phyloP scores from a whole-genome alignment of 2,329 filamentous ascomycete genomes.

The Colletotrichum sansevieriae region DNA sequence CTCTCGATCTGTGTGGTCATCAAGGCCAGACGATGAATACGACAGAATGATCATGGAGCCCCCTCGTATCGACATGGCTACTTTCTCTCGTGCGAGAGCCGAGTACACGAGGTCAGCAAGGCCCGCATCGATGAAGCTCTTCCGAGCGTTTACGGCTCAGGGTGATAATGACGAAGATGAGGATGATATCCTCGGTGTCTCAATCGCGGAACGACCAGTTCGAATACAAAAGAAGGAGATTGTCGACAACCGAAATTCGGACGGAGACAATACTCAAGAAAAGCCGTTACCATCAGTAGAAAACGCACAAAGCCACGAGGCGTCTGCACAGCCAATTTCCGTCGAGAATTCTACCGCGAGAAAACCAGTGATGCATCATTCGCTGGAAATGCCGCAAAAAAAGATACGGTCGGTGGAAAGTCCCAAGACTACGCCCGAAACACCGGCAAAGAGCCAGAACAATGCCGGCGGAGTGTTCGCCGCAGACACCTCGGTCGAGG shows the following conservation, averaged over 20 bases:
- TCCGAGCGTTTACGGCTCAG: constrained; percentile 38
- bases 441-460: background rate
- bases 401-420: background rate
- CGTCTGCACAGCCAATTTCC: too few species aligned
- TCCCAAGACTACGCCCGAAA: background rate
- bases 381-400: background rate
- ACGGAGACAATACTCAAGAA: background rate
- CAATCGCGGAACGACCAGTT: background rate
- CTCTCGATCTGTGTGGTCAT: constrained; percentile 40
- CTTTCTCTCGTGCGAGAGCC: constrained; percentile 22
- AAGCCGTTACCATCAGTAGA: background rate
- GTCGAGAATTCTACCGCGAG: too few species aligned
- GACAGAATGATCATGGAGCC: constrained; percentile 15
- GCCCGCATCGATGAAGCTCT: constrained; percentile 26
- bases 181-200: constrained; percentile 49
- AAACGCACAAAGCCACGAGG: too few species aligned
- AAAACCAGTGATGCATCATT: too few species aligned
- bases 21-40: constrained; percentile 28
- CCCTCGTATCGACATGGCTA: constrained; percentile 20
- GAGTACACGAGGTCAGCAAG: constrained; percentile 28
- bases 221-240: background rate
- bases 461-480: background rate
- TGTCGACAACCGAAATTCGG: background rate
- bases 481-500: background rate
- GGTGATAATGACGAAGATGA: constrained; percentile 48